Conservation (phyloP, 495 filamentous ascomycete genomes). For the Aspergillus sclerotiicarbonarius region DNA sequence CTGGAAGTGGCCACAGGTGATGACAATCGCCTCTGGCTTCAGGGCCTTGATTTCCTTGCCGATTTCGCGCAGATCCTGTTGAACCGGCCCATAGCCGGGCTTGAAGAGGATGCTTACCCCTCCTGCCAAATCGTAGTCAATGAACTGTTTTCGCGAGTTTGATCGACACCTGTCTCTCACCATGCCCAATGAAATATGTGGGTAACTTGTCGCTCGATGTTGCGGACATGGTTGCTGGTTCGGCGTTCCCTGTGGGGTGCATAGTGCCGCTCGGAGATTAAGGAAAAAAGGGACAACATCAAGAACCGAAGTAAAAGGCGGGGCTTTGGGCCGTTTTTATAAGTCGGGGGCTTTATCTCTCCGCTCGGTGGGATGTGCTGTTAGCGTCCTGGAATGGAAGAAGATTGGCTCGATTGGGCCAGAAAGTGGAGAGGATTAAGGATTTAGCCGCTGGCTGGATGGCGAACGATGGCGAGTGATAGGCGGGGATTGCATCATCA, state of each 20-base stretch:
- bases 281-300: neutral
- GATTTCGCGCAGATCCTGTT: neutral
- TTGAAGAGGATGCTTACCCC: slow-evolving; percentile 4
- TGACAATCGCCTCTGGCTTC: neutral
- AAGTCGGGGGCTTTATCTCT: neutral
- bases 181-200: neutral
- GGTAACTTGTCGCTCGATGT: neutral
- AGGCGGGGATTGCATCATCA: neutral
- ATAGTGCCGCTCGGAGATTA: neutral
- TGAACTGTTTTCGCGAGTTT: neutral
- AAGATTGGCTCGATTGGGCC: neutral
- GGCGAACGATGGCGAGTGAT: neutral
- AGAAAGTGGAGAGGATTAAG: neutral
- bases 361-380: neutral
- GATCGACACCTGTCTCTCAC: neutral
- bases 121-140: neutral
- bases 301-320: neutral
- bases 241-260: neutral
- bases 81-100: slow-evolving; percentile 1
- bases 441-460: neutral
- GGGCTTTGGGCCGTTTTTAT: neutral
- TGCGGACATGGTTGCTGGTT: neutral
- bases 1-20: neutral
- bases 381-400: neutral
- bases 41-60: neutral